Conservation (phyloP, 176 grass and related monocot genomes). For the Oryza brachyantha region DNA sequence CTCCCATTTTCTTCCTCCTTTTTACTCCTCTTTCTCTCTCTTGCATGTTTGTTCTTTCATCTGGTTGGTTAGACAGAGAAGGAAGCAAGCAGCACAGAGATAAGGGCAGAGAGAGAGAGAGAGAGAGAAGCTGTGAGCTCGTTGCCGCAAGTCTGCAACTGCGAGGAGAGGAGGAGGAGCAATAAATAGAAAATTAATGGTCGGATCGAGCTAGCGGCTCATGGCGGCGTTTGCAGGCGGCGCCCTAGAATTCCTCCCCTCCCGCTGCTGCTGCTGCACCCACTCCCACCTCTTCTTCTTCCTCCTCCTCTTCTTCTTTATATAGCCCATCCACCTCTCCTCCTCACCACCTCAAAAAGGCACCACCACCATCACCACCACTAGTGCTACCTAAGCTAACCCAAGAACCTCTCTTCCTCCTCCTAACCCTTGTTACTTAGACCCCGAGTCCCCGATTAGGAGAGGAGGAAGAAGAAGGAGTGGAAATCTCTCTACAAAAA, state of each 20-base stretch:
- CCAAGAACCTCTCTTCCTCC: not conserved
- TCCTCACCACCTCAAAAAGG: constrained; percentile 39
- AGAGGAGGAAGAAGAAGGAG: not conserved
- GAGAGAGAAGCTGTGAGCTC: constrained; percentile 14
- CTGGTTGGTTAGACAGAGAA: constrained; percentile 45
- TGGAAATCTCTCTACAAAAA: not conserved
- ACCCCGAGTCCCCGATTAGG: constrained; percentile 1
- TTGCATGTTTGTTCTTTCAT: constrained; percentile 15
- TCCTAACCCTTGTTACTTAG: constrained; percentile 35
- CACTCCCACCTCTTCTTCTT: constrained; percentile 15
- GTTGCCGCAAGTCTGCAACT: not conserved
- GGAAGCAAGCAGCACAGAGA: constrained; percentile 4
- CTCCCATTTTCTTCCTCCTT: constrained; percentile 16
- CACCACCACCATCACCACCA: not conserved
- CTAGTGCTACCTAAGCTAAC: constrained; percentile 22
- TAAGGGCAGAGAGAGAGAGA: not conserved
- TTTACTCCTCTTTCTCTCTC: not conserved
- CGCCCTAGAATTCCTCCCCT: constrained; percentile 50
- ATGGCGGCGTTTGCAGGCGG: constrained; percentile 84
- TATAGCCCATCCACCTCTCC: constrained; percentile 39
- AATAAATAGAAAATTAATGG: constrained; percentile 79
- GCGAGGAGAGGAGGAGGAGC: constrained; percentile 1
- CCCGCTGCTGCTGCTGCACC: not conserved
- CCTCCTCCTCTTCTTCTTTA: constrained; percentile 41
- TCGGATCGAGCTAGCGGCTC: constrained; percentile 39